A percentile compares a stretch with the other conserved stretches of the same genome.
phyloP scores from a whole-genome alignment of 2,329 filamentous ascomycete species.

The Fusarium sublunatum region DNA sequence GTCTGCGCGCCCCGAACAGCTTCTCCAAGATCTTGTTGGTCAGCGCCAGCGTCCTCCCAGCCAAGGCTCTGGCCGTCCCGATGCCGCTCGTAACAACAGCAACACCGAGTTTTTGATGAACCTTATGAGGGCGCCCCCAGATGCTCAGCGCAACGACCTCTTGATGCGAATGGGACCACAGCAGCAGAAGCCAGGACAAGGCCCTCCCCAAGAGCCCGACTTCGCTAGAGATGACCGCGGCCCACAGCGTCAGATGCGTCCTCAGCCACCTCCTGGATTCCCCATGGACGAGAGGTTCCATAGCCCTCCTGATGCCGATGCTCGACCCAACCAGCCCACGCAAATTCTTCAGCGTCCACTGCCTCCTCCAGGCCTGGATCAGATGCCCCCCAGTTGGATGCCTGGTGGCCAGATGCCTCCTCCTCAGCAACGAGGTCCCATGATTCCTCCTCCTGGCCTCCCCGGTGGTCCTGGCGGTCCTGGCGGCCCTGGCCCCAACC shows the following conservation, averaged over 20 bases:
- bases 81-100: constrained; percentile 63
- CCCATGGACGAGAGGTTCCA: constrained; percentile 65
- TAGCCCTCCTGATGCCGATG: constrained; percentile 58
- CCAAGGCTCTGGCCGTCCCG: constrained; percentile 60
- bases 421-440: constrained; percentile 58
- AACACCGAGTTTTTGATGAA: constrained; percentile 89
- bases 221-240: constrained; percentile 53
- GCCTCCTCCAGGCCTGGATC: constrained; percentile 69
- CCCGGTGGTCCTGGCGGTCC: constrained; percentile 42
- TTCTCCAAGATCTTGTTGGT: constrained; percentile 69
- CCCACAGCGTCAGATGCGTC: constrained; percentile 56
- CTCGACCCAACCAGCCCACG: constrained; percentile 65
- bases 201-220: constrained; percentile 58
- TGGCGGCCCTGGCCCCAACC: constrained; percentile 44
- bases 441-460: constrained; percentile 72
- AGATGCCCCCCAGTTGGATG: constrained; percentile 68
- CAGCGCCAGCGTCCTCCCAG: constrained; percentile 68
- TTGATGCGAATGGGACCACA: constrained; percentile 63
- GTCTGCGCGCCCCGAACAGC: constrained; percentile 66
- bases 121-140: constrained; percentile 72
- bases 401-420: constrained; percentile 59
- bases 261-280: constrained; percentile 62
- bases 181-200: constrained; percentile 50
- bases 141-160: constrained; percentile 64
- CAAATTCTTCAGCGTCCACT: constrained; percentile 74